Percentiles rank a stretch among this genome's conserved stretches.
Conservation (phyloP, 192 early-diverging fungal genomes). For the Mortierella antarctica region DNA sequence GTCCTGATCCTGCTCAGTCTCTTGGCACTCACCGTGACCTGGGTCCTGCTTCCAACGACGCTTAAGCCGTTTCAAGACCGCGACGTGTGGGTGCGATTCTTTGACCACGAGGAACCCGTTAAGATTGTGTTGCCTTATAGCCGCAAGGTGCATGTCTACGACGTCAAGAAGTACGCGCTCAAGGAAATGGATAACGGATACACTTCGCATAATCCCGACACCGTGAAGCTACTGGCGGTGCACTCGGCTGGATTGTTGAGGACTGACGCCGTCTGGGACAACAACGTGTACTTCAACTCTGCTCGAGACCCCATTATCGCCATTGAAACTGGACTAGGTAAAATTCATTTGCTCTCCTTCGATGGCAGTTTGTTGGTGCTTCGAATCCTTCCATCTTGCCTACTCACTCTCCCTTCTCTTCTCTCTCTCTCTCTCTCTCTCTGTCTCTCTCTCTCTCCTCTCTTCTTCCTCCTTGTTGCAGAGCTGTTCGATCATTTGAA, state of each 20-base stretch:
- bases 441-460: neutral
- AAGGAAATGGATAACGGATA: constrained; percentile 6
- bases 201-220: neutral
- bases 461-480: neutral
- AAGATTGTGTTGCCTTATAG: constrained; percentile 19
- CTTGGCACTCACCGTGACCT: neutral
- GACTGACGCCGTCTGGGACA: constrained; percentile 19
- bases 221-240: neutral
- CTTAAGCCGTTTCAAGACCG: constrained; percentile 22
- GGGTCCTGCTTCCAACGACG: neutral
- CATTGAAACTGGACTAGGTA: constrained; percentile 10
- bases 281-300: constrained; percentile 1
- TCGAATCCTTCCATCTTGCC: neutral
- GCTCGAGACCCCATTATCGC: constrained; percentile 6
- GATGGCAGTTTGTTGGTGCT: neutral
- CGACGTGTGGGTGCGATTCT: constrained; percentile 27
- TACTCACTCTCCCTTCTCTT: neutral
- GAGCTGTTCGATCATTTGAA: constrained; percentile 18
- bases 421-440: neutral
- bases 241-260: neutral
- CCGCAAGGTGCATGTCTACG: constrained; percentile 7
- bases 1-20: neutral
- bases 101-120: constrained; percentile 20
- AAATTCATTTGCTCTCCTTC: neutral
- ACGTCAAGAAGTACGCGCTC: constrained; percentile 17